Evolutionary conservation across 257 asterid species (phyloP).

Genomic region (Solanum peruvianum): DNA sequence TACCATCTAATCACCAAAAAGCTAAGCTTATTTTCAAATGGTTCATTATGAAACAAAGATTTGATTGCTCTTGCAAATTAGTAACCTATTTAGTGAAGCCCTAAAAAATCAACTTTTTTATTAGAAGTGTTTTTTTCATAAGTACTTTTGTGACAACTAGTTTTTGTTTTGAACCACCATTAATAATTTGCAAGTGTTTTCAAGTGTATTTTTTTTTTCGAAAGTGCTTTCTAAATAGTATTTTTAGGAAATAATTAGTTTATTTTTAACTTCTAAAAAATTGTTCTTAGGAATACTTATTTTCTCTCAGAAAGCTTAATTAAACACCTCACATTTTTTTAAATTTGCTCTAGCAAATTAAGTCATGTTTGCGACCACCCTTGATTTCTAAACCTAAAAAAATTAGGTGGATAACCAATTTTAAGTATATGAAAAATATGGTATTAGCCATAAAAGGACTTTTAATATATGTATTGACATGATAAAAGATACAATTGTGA

Average conservation of each 20-base stretch:
- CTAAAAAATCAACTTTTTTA: neutral
- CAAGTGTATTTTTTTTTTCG: neutral
- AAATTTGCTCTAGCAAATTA: neutral
- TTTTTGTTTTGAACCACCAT: neutral
- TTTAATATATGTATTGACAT: too few species aligned
- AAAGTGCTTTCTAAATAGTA: neutral
- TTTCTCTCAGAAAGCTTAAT: neutral
- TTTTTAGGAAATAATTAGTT: neutral
- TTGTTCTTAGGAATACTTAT: neutral
- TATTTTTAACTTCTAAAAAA: neutral
- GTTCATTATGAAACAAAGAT: neutral
- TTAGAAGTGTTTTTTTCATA: neutral
- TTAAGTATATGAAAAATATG: neutral
- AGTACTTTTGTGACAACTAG: neutral
- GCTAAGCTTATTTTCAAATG: slow-evolving; percentile 4
- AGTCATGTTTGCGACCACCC: neutral
- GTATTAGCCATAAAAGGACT: neutral
- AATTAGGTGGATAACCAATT: neutral
- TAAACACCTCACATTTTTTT: neutral
- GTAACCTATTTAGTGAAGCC: neutral
- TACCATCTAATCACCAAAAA: slow-evolving; percentile 16
- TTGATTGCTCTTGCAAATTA: neutral
- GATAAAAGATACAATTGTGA: too few species aligned
- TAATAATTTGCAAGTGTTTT: neutral
- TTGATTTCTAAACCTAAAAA: neutral